Evolutionary conservation across 1,139 yeast genomes (phyloP).

Genomic region (Geotrichum histeridarum): DNA sequence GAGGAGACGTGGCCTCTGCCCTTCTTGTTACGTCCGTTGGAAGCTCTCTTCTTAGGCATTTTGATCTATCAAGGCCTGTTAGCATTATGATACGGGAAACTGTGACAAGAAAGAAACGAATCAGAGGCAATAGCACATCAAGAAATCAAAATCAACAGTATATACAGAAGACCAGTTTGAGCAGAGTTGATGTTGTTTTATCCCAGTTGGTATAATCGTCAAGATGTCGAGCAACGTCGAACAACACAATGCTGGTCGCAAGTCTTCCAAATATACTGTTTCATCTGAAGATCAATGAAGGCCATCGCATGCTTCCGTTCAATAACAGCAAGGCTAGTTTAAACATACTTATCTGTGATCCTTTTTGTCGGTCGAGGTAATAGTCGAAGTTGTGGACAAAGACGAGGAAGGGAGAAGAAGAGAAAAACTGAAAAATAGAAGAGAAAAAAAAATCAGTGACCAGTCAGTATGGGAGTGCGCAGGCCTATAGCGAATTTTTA

Average conservation of each 20-base stretch:
- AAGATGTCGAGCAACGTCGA: no score
- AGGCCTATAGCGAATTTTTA: no score
- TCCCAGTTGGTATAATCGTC: no score
- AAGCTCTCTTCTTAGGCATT: constrained; percentile 99
- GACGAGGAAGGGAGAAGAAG: not conserved
- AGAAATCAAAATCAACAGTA: no score
- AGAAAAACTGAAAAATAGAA: not conserved
- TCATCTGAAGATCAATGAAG: no score
- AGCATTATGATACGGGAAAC: not conserved
- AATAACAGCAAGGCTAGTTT: not conserved
- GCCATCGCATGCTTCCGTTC: not conserved
- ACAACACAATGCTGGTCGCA: no score
- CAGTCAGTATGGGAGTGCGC: no score
- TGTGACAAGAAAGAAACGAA: not conserved
- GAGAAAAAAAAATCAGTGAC: not conserved
- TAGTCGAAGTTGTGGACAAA: constrained; percentile 10
- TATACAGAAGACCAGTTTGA: no score
- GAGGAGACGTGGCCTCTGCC: constrained; percentile 99
- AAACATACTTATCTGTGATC: constrained; percentile 16
- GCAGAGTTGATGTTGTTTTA: no score
- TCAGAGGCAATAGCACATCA: not conserved
- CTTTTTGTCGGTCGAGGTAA: constrained; percentile 13
- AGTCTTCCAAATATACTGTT: no score
- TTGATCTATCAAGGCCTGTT: constrained; percentile 34
- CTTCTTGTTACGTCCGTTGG: constrained; percentile 99